Evolutionary conservation across 805 yeast genomes (phyloP), one percentile per base, ranked within the genome.

Genomic region (Nadsonia fulvescens): DNA sequence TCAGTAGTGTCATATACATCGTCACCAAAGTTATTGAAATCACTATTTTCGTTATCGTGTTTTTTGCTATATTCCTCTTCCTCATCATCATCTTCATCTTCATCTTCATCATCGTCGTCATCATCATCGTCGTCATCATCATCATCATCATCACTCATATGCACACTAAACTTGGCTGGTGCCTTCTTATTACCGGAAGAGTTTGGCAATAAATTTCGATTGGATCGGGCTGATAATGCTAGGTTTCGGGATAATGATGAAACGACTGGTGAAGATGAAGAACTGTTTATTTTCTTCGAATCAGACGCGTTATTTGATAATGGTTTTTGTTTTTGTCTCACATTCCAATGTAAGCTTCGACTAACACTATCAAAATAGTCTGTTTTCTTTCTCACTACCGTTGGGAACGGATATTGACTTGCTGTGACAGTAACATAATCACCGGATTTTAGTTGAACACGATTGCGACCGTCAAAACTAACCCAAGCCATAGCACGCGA

Each of bases 401-500:
- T 81, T 5, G 96, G 96, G 56, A 86, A 86, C 13, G 93, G 91
- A 51, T 66, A 83, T 17, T 79, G 78, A 24, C 83, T 69, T 0
- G 93, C 93, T 25, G 67, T 66, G 8, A 86, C 65, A 0, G 78
- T 67, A 12, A 86, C 79, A 40, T 76, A 82, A 45, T 78, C 83
- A 5, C 95, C 93, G 29, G 68, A 70, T 18, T 56, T 49, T 24
- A 86, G 51, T 46, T 86, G 92, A 4, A 79, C 70, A 20, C 94
- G 58, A 9, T 72, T 70, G 36, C 89, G 70, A 9, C 96, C 96
- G 49, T 86, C 96, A 43, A 86, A 86, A 1, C 93, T 73, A 1
- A 89, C 91, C 91, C 93, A 86, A 0, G 95, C 94, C 0, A 92
- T 76, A 4, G 91, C 67, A 29, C 96, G 57, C 24, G 92, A 71